Conservation (phyloP, 768 basidiomycete genomes). For the Lentinula raphanica region DNA sequence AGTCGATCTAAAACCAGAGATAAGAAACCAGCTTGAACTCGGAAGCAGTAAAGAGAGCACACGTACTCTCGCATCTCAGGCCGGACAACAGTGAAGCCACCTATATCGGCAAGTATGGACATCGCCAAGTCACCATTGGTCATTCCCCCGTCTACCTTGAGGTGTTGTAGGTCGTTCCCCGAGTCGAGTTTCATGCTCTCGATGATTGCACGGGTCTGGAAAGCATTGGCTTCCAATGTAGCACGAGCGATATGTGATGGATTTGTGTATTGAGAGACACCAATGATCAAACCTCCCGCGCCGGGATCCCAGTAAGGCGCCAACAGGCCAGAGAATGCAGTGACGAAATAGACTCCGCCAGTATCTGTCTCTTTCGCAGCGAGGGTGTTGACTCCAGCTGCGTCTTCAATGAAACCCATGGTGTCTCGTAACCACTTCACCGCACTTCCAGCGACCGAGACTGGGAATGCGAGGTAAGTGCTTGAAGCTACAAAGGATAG, state of each 20-base stretch:
- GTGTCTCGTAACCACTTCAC: constrained; percentile 97
- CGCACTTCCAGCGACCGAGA: constrained; percentile 92
- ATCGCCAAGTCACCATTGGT: constrained; percentile 90
- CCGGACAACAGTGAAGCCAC: constrained; percentile 86
- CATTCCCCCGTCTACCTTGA: constrained; percentile 99
- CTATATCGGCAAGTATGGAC: constrained; percentile 81
- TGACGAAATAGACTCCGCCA: constrained; percentile 94
- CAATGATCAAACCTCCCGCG: constrained; percentile 83
- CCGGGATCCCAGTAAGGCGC: constrained; percentile 98
- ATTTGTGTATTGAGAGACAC: constrained; percentile 84
- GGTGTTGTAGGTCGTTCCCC: constrained; percentile 67
- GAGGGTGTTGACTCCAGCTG: constrained; percentile 79
- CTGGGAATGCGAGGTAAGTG: constrained; percentile 26
- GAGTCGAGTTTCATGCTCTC: constrained; percentile 94
- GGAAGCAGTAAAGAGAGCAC: neutral
- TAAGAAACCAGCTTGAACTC: neutral
- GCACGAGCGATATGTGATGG: constrained; percentile 92
- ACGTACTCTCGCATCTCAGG: constrained; percentile 96
- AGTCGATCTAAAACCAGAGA: constrained; percentile 62
- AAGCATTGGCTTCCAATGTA: constrained; percentile 93
- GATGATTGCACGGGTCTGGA: constrained; percentile 91
- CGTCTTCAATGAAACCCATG: constrained; percentile 74
- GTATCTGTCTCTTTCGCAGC: constrained; percentile 72
- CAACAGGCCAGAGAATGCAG: constrained; percentile 91
- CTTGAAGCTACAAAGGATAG: neutral